Base-by-base conservation (phyloP, 768 basidiomycete genomes). In the Cantharellus cinnabarinus region DNA sequence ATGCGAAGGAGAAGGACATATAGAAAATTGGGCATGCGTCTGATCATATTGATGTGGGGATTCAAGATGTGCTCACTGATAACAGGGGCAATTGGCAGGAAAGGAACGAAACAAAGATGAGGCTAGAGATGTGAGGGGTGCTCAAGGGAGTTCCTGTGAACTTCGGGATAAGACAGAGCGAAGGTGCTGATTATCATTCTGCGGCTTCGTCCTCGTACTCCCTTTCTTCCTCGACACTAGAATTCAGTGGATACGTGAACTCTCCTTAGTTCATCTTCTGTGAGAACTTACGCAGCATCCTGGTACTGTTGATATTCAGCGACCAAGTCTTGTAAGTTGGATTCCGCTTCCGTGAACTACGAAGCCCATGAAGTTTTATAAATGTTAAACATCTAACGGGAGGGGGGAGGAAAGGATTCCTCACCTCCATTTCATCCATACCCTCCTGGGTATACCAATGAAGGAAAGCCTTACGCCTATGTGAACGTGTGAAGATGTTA, bases 371-470 rank as follows among this genome's bases (percentile, higher is more conserved):
- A 48, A 48, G 44, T 10, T 48, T 29, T 29, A 10, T 48, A 29
- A 48, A 10, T 29, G 29, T 29, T 29, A 29, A 29, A 29, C 20
- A 29, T 29, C 1, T 48, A 48, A 10, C 10, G 20, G 20, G 20
- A 29, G 20, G 20, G 10, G 29, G 10, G 44, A 48, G 29, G 44
- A 10, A 10, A 48, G 10, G 29, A 29, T 29, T 48, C 10, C 44
- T 10, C 29, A 48, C 44, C 44, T 91, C 88, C 88, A 90, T 89
- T 77, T 90, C 89, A 69, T 91, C 94, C 94, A 99, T 98, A 70
- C 95, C 95, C 76, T 98, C 95, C 71, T 94, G 89, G 41, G 93
- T 98, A 73, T 97, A 97, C 93, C 93, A 94, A 71, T 94, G 87
- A 82, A 90, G 79, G 80, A 91, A 91, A 35, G 93, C 93, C 76